Base-by-base conservation (phyloP, 179 eudicot genomes). In the Actinidia chinensis region DNA sequence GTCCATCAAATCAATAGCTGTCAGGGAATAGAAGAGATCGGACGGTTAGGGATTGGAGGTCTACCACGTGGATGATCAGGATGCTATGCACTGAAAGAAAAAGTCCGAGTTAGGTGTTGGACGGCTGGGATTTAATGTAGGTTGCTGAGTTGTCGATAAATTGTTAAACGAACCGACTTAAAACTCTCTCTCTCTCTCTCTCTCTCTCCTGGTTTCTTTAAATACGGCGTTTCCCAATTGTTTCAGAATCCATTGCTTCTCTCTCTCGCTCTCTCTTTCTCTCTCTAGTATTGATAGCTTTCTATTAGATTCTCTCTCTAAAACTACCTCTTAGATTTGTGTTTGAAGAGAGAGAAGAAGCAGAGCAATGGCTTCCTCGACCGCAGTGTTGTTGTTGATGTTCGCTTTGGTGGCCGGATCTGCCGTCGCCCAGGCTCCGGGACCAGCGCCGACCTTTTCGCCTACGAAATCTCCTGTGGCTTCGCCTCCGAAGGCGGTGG, bases 381-480 rank as follows among this genome's bases (percentile, higher is more conserved):
- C 75, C 52, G 71, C 80, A 0, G 43, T 85, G 9, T 23, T 85
- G 15, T 14, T 73, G 4, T 74, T 70, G 9, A 28, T 83, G 64
- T 73, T 89, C 74, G 82, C 87, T 15, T 33, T 85, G 51, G 70
- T 89, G 5, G 88, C 83, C 18, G 87, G 86, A 71, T 82, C 93
- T 0, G 86, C 86, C 18, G 5, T 86, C 0, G 87, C 95, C 14
- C 95, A 89, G 76, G 79, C 89, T 0, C 93, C 91, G 0, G 47
- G 40, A 2, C 78, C 89, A 20, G 50, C 92, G 17, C 91, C 94
- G 2, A 78, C 73, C 10, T 79, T 46, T 3, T 74, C 94, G 4
- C 87, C 83, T 12, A 56, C 59, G 47, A 48, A 46, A 46, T 56
- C 81, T 6, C 88, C 90, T 0, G 48, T 68, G 0, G 76, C 83